Evolutionary conservation across 192 early-diverging fungal genomes (phyloP), one percentile per base, ranked within the genome.

Genomic region (Podila clonocystis): DNA sequence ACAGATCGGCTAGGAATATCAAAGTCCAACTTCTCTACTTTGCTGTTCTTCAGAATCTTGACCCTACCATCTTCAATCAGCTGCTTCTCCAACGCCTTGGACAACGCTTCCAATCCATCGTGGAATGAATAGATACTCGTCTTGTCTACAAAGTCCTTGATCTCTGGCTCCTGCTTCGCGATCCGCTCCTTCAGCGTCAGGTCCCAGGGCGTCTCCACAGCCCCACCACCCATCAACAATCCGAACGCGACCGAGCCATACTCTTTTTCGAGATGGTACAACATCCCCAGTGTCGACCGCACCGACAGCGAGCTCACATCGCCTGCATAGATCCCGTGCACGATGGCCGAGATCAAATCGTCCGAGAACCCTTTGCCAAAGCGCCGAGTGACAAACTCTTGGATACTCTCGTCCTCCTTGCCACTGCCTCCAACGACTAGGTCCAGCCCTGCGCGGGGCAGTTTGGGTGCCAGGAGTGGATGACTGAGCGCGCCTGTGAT

Each of bases 261-360:
- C 4, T 64, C 75, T 33, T 79, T 83, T 67, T 96, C 95, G 5
- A 87, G 82, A 34, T 94, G 87, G 85, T 89, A 95, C 61, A 97
- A 79, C 34, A 89, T 76, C 45, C 88, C 89, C 62, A 98, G 84
- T 2, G 93, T 90, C 6, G 94, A 91, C 29, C 91, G 86, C 3
- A 96, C 86, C 52, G 94, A 95, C 30, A 99, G 84, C 58, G 89
- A 73, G 62, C 86, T 91, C 0, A 87, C 87, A 74, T 99, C 94
- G 0, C 96, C 96, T 2, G 96, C 96, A 83, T 97, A 98, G 31
- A 99, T 95, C 0, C 97, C 97, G 69, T 97, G 96, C 63, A 97
- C 89, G 36, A 97, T 85, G 0, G 97, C 94, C 36, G 95, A 95
- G 8, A 96, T 90, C 72, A 99, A 70, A 58, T 94, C 94, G 63